Base-by-base conservation (phyloP, 306 rosid genomes). In the Chamaecrista fasciculata region DNA sequence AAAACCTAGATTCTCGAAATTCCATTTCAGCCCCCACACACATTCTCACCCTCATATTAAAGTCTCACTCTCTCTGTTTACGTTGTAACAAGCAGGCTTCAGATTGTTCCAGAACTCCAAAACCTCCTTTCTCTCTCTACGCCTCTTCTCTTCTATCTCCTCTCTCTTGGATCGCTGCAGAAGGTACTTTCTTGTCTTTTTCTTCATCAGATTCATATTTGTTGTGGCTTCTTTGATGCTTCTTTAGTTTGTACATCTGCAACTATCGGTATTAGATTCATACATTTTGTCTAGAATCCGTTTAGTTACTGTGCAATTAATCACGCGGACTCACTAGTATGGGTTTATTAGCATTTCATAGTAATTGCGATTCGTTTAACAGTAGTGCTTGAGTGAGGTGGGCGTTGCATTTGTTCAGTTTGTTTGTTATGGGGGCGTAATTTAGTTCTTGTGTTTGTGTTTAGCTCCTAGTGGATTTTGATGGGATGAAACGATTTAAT, bases 161-260 rank as follows among this genome's bases (percentile, higher is more conserved):
- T 40, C 58, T 62, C 6, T 25, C 64, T 19, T 24, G 55, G 82
- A 78, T 76, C 78, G 59, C 65, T 23, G 26, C 63, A 4, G 5
- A 0, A 40, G 66, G 56, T 57, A 56, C 19, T 19, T 16, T 23
- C n/a, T 15, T 43, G 11, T 14, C 10, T 10, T 15, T 14, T 69
- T 4, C 6, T 25, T 33, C 20, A 0, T 67, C 48, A 18, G 66
- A 40, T 70, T 57, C 66, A 19, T 37, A 1, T 34, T 8, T 6
- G 9, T 31, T n/a, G 15, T 5, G 65, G 12, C 14, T 25, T 26
- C 8, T 23, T 11, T 23, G 34, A 36, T 7, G 24, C 23, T 49
- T 29, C 21, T 19, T 9, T 0, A 9, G 15, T 4, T 46, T 44
- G 52, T 70, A 83, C 91, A 85, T 85, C 95, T 83, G 85, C 10